Evolutionary conservation across 352 stramenopile species (phyloP), one percentile per base, ranked within the genome.

Genomic region (Globisporangium okanoganense): DNA sequence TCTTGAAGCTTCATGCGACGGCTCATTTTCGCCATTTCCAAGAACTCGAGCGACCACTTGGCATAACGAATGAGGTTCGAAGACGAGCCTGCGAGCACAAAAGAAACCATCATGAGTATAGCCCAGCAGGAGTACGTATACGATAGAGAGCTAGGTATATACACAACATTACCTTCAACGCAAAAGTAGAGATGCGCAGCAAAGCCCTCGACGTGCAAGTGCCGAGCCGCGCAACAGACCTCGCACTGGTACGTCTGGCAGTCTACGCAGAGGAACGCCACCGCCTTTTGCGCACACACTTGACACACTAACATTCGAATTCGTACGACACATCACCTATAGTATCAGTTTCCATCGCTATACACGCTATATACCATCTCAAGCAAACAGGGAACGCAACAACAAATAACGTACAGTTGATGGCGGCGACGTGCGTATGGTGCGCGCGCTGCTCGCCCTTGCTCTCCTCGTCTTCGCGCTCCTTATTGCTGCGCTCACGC

Each of bases 161-260:
- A n/a, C n/a, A n/a, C n/a, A n/a, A n/a, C n/a, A n/a, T n/a, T n/a
- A 85, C 81, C 82, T 78, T 88, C 75, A 10, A 83, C 70, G 61
- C 66, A 76, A 61, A 87, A 76, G 64, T 72, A 86, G n/a, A 78
- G 73, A 56, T 92, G 82, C 4, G 35, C 38, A 14, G 49, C 57
- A 27, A 70, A 52, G 20, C 40, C 38, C 20, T 69, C 66, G 27
- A 54, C 25, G 20, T 71, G 62, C 49, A 67, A 40, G 44, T 87
- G 77, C 40, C 75, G 75, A 13, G 48, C 45, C 0, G 65, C 65
- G 58, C 78, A 89, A 67, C 82, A 92, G 3, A 36, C 36, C n/a
- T 85, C 71, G 29, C 82, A 92, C 60, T 87, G 75, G 59, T 85
- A 80, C 44, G 54, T 64, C 25, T 71, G 67, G 64, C 82, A 92